Base-by-base conservation (phyloP, 768 basidiomycete genomes). In the Macrolepiota fuliginosa region DNA sequence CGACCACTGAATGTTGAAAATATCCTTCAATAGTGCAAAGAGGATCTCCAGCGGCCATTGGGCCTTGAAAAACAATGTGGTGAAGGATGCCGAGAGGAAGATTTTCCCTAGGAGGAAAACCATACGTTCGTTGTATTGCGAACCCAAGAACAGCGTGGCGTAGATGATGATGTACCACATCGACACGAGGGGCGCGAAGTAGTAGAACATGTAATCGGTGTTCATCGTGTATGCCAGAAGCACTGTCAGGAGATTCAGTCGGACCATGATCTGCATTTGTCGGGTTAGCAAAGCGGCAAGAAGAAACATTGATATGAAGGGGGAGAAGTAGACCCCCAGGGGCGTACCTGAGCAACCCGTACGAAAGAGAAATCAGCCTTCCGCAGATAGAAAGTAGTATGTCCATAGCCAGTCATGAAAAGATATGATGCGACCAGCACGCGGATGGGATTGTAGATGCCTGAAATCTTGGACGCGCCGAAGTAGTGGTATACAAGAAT, bases 401-500 rank as follows among this genome's bases (percentile, higher is more conserved):
- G 92, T 17, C 92, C 90, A 77, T 94, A 97, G 47, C 94, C 94
- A 24, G 91, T 91, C 93, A 96, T 93, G 75, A 94, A 96, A 17
- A 95, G 79, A 71, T 94, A 95, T 1, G 91, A 83, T 13, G 94
- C 92, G 22, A 97, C 94, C 35, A 96, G 79, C 27, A 92, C 89
- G 53, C 94, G 87, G 47, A 96, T 86, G 40, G 91, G 90, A 69
- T 96, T 96, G 76, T 96, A 96, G 61, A 96, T 93, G n/a, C 92
- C 92, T 10, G 90, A 89, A 61, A 94, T 82, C 73, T 91, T 91
- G 25, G 93, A 94, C n/a, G 89, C 94, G 22, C 91, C 91, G 45
- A 89, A 74, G 73, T 94, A 94, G 73, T 96, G 94, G 69, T 97
- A 96, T 67, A 95, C 86, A n/a, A 97, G 82, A 65, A 97, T 93